Percentiles rank a stretch among this genome's conserved stretches.
phyloP scores from a whole-genome alignment of 345 rosid species.

The Eucalyptus victrix region DNA sequence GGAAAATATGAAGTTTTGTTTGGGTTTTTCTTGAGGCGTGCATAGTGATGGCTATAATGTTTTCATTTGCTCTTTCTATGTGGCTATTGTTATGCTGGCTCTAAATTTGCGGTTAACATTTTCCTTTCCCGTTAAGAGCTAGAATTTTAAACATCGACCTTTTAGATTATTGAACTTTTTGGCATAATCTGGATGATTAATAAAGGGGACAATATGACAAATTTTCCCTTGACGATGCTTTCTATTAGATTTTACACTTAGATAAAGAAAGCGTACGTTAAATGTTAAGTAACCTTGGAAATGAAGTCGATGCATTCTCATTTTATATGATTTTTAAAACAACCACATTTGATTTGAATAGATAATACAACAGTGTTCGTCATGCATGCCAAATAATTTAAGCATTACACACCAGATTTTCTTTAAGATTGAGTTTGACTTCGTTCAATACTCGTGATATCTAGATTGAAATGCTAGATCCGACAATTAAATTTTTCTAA shows the following conservation, averaged over 20 bases:
- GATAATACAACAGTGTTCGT: not conserved
- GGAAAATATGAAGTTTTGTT: not conserved
- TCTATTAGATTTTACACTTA: not conserved
- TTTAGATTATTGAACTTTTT: not conserved
- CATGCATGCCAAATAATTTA: not conserved
- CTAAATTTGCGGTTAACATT: not conserved
- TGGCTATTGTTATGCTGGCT: not conserved
- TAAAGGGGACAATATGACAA: not conserved
- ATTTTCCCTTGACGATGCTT: not conserved
- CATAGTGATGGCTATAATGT: not conserved
- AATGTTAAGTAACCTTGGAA: not conserved
- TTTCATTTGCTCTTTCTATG: not conserved
- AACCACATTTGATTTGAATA: not conserved
- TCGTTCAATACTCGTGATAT: rapidly evolving
- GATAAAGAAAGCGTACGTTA: rapidly evolving
- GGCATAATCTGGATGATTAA: not conserved
- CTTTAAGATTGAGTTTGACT: not conserved
- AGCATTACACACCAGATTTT: not conserved
- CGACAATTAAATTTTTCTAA: not conserved
- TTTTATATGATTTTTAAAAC: not conserved
- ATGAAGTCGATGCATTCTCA: not conserved
- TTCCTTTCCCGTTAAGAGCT: not conserved
- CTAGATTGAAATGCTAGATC: not conserved
- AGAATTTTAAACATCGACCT: not conserved
- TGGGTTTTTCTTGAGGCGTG: not conserved